Conservation (phyloP, 2,329 filamentous ascomycete species). For the Alternaria longipes region DNA sequence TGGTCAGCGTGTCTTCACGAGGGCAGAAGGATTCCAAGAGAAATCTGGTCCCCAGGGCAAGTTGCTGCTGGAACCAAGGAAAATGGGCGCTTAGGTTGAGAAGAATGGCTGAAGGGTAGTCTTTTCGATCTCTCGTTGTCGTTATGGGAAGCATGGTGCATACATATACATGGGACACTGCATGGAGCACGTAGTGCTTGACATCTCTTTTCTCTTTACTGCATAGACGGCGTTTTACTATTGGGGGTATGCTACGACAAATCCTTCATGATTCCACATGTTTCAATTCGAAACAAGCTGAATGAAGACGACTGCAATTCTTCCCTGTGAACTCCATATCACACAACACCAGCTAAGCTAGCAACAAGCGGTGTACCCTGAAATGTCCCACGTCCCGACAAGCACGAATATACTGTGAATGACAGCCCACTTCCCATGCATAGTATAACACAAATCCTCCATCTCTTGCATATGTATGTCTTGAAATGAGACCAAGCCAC, state of each 20-base stretch:
- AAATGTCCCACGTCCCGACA: too few relatives aligned
- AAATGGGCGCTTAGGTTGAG: slow-evolving; percentile 15
- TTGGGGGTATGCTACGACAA: neutral
- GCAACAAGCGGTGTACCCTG: neutral
- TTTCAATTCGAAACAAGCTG: neutral
- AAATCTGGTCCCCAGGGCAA: slow-evolving; percentile 61
- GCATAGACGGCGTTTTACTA: slow-evolving; percentile 14
- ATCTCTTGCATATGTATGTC: neutral
- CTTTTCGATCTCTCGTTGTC: neutral
- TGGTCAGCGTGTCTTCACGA: slow-evolving; percentile 76
- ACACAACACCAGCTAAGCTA: neutral
- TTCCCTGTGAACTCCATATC: neutral
- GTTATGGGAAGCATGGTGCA: neutral
- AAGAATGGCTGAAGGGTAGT: neutral
- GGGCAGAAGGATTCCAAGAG: slow-evolving; percentile 71
- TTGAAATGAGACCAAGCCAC: neutral
- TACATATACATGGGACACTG: neutral
- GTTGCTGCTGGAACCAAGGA: slow-evolving; percentile 62
- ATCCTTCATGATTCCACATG: neutral
- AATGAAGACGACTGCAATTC: neutral
- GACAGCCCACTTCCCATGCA: neutral
- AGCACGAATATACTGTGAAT: neutral
- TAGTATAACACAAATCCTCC: neutral
- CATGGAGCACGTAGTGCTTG: neutral
- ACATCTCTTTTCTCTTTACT: neutral